phyloP scores from a whole-genome alignment of 306 rosid genomes.

The Lablab purpureus region DNA sequence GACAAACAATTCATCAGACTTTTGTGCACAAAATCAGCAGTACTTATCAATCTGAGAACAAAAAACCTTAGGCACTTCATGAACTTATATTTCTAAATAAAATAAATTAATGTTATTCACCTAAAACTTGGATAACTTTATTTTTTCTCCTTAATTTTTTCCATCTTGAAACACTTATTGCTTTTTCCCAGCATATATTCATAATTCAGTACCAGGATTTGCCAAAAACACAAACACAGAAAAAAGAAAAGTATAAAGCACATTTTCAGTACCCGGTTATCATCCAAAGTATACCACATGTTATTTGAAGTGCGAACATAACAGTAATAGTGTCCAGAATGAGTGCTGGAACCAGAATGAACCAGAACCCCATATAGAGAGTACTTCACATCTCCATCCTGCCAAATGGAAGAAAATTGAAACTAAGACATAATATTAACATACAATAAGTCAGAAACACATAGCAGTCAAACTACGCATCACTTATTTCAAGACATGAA shows the following conservation, averaged over 20 bases:
- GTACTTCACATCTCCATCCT: conserved; percentile 85
- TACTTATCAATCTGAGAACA: background rate
- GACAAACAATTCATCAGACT: background rate
- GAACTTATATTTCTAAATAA: no score
- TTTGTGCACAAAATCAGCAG: background rate
- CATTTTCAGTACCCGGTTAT: conserved; percentile 69
- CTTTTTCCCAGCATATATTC: background rate
- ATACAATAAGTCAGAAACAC: conserved; percentile 17
- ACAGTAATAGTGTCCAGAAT: conserved; percentile 90
- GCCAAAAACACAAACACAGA: background rate
- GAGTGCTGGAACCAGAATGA: conserved; percentile 88
- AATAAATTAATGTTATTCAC: no score
- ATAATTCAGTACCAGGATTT: conserved; percentile 1
- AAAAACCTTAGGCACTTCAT: conserved; percentile 11
- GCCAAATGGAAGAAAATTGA: conserved; percentile 38
- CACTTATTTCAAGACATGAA: background rate
- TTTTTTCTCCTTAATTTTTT: background rate
- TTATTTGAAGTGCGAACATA: conserved; percentile 91
- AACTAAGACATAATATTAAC: conserved; percentile 5
- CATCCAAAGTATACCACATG: conserved; percentile 96
- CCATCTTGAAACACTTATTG: background rate
- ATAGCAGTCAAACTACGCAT: conserved; percentile 1
- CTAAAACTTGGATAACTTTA: no score
- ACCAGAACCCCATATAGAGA: conserved; percentile 97
- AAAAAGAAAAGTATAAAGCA: background rate